Conservation (phyloP, 2,329 filamentous ascomycete genomes). For the Venturia aucupariae region DNA sequence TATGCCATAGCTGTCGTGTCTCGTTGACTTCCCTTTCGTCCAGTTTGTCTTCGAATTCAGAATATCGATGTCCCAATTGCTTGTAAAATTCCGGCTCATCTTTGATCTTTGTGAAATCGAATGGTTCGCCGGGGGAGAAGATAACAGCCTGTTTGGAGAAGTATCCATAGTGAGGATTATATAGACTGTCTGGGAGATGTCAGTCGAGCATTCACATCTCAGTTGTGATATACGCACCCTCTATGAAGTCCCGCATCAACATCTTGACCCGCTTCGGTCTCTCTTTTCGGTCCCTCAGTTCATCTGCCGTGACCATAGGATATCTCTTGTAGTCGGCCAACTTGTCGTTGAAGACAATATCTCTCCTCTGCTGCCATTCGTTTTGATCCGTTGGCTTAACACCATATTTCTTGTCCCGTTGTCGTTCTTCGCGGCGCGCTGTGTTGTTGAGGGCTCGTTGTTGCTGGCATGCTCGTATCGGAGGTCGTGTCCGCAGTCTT, state of each 20-base stretch:
- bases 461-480: conserved; percentile 21
- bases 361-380: conserved; percentile 77
- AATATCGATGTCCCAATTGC: conserved; percentile 69
- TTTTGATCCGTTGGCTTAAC: conserved; percentile 46
- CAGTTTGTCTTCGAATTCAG: conserved; percentile 78
- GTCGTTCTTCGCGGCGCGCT: conserved; percentile 3
- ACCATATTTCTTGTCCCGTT: conserved; percentile 15
- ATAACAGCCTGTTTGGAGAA: conserved; percentile 96
- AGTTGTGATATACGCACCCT: conserved; percentile 49
- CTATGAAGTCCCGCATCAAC: conserved; percentile 94
- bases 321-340: conserved; percentile 71
- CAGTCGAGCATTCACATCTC: conserved; percentile 12
- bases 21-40: conserved; percentile 64
- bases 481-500: conserved; percentile 35
- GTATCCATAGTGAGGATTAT: conserved; percentile 91
- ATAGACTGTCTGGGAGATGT: conserved; percentile 63
- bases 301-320: conserved; percentile 75
- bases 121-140: conserved; percentile 85
- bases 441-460: conserved; percentile 9
- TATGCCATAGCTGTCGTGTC: conserved; percentile 92
- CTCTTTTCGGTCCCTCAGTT: conserved; percentile 62
- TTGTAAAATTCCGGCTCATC: conserved; percentile 81
- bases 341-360: conserved; percentile 67
- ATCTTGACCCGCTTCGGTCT: conserved; percentile 87
- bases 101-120: conserved; percentile 70